phyloP scores from a whole-genome alignment of 164 flowering plant species.

The Berberis thunbergii region DNA sequence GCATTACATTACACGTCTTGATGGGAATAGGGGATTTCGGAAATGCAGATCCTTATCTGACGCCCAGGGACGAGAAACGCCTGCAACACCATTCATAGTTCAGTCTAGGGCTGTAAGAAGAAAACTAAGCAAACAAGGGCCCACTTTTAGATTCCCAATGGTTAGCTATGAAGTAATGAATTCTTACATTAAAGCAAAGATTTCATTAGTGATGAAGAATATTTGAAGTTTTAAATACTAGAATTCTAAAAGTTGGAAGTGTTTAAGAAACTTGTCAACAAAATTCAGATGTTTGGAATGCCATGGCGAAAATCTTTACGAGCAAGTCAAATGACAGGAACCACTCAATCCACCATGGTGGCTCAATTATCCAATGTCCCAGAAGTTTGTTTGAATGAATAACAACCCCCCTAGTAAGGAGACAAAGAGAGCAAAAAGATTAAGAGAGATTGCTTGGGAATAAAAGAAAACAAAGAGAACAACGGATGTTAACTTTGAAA shows the following conservation, averaged over 20 bases:
- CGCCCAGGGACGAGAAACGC: constrained; percentile 6
- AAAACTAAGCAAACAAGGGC: neutral
- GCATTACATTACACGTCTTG: neutral
- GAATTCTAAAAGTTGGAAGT: neutral
- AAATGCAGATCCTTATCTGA: neutral
- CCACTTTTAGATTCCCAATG: neutral
- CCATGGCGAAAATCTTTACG: too few relatives aligned
- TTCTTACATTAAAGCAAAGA: neutral
- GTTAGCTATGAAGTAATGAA: neutral
- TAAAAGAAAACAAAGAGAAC: too few relatives aligned
- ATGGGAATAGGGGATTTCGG: constrained; percentile 3
- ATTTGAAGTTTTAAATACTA: neutral
- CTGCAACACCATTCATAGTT: constrained; percentile 10
- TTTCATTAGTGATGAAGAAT: neutral
- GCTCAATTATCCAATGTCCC: too few relatives aligned
- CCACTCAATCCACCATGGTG: too few relatives aligned
- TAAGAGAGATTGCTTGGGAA: too few relatives aligned
- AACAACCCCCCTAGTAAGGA: too few relatives aligned
- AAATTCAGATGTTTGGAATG: too few relatives aligned
- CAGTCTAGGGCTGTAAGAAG: constrained; percentile 4
- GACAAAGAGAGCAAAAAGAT: too few relatives aligned
- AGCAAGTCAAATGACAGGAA: too few relatives aligned
- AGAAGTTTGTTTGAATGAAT: too few relatives aligned
- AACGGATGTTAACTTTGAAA: too few relatives aligned
- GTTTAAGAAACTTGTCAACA: too few relatives aligned